Conservation (phyloP, 345 rosid genomes). For the rapeseed (Brassica napus) region Da-Ae NC_063435.1:25938501-25939000, state of each 20-base stretch:
- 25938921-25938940: no score
- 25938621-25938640: no score
- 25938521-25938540: background rate
- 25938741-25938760: background rate
- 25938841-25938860: background rate
- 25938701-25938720: background rate
- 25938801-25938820: background rate
- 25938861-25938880: no score
- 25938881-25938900: no score
- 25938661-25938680: background rate
- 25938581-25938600: background rate
- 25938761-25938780: background rate
- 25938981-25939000: background rate
- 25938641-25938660: background rate
- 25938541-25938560: background rate
- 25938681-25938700: background rate
- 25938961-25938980: no score
- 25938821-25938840: background rate
- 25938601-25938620: background rate
- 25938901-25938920: no score
- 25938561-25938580: background rate
- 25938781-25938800: slow-evolving; percentile 5
- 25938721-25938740: background rate
- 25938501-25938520: background rate
- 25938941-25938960: no score